A percentile compares a stretch with the other conserved stretches of the same genome.
phyloP scores from a whole-genome alignment of 441 rosid genomes.

The Oxalis stricta region DNA sequence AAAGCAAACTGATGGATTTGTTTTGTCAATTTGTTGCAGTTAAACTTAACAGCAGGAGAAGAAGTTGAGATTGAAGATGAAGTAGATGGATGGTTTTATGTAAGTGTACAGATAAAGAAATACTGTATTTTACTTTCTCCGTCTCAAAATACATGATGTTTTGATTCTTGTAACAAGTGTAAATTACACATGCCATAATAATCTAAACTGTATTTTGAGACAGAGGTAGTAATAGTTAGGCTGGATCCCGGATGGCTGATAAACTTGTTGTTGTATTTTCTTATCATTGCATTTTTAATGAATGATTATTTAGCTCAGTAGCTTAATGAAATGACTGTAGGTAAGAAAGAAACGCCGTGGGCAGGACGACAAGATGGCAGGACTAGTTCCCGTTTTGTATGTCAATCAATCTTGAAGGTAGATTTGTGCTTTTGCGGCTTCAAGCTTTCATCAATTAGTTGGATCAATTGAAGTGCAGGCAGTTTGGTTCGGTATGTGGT shows the following conservation, averaged over 20 bases:
- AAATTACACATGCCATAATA: too few relatives aligned
- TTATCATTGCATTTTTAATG: not conserved
- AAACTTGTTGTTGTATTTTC: too few relatives aligned
- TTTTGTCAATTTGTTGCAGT: slow-evolving; percentile 41
- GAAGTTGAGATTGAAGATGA: slow-evolving; percentile 89
- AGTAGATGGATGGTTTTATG: slow-evolving; percentile 98
- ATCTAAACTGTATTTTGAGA: too few relatives aligned
- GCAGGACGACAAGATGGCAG: slow-evolving; percentile 95
- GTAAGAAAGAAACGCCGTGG: slow-evolving; percentile 97
- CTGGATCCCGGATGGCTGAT: too few relatives aligned
- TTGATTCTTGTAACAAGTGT: not conserved
- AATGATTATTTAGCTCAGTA: not conserved
- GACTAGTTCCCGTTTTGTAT: slow-evolving; percentile 92
- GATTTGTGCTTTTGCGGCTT: not conserved
- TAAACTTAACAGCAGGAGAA: slow-evolving; percentile 84
- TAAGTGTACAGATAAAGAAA: slow-evolving; percentile 28
- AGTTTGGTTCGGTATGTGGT: too few relatives aligned
- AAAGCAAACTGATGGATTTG: slow-evolving; percentile 1
- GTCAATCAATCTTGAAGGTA: slow-evolving; percentile 50
- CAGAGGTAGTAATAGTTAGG: too few relatives aligned
- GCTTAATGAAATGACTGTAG: slow-evolving; percentile 20
- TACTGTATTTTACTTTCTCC: not conserved
- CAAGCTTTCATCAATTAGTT: too few relatives aligned
- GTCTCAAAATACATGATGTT: too few relatives aligned
- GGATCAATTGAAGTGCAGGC: too few relatives aligned